Conservation (phyloP, 129 eudicot genomes). For the Flaveria brownii region DNA sequence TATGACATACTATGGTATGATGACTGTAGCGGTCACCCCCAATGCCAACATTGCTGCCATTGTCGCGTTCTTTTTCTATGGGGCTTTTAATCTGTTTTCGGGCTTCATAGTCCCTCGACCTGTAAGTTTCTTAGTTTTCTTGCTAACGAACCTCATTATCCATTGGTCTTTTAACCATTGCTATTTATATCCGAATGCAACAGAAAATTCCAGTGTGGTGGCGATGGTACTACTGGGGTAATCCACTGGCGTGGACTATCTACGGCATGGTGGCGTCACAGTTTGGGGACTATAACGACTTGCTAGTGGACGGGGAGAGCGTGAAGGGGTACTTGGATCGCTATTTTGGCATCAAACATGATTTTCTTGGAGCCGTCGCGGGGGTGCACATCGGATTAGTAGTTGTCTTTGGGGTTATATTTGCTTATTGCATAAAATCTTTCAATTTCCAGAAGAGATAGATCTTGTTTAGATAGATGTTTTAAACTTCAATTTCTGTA, state of each 20-base stretch:
- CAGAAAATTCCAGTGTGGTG: conserved; percentile 53
- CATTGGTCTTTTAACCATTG: not conserved
- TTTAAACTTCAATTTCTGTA: no score
- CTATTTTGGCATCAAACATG: conserved; percentile 33
- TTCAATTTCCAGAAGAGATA: conserved; percentile 47
- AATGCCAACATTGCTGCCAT: conserved; percentile 45
- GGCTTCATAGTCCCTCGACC: conserved; percentile 47
- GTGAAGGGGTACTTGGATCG: conserved; percentile 26
- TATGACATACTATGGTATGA: conserved; percentile 52
- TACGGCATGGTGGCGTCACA: conserved; percentile 48
- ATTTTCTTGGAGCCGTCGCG: conserved; percentile 33
- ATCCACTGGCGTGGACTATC: conserved; percentile 50
- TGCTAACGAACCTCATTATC: not conserved
- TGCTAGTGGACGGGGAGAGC: conserved; percentile 11
- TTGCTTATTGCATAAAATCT: conserved; percentile 35
- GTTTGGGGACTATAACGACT: conserved; percentile 33
- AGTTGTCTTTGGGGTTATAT: conserved; percentile 24
- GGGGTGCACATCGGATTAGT: conserved; percentile 30
- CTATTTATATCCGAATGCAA: not conserved
- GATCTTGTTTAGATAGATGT: not conserved
- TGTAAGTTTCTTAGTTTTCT: conserved; percentile 27
- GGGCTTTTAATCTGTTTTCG: conserved; percentile 42
- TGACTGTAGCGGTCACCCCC: conserved; percentile 49
- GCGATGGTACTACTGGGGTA: conserved; percentile 46
- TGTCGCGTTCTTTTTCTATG: conserved; percentile 38